A percentile compares a stretch with the other conserved stretches of the same genome.
phyloP scores from a whole-genome alignment of 1,284 basidiomycete species.

The Porogramme epimiltina region DNA sequence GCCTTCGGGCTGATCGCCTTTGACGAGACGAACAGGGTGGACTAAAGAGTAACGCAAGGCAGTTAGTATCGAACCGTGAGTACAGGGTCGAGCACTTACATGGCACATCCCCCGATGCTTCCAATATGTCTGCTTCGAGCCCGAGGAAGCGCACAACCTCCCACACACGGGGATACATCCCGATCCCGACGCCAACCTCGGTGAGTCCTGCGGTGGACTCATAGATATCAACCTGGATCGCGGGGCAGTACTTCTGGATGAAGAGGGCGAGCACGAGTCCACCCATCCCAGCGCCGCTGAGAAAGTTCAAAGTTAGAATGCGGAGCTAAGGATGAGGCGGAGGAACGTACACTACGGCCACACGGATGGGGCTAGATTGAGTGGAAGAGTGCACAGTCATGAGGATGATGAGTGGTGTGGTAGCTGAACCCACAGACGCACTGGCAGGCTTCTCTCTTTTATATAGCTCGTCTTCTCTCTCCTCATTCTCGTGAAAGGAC shows the following conservation, averaged over 20 bases:
- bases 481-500: too few relatives aligned
- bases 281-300: slow-evolving; percentile 42
- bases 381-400: too few relatives aligned
- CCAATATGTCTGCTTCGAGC: slow-evolving; percentile 22
- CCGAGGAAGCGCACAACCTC: slow-evolving; percentile 23
- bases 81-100: background rate
- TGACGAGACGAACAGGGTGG: slow-evolving; percentile 3
- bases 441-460: too few relatives aligned
- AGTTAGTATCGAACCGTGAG: too few relatives aligned
- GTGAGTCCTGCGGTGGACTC: slow-evolving; percentile 39
- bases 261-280: slow-evolving; percentile 38
- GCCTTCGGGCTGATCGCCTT: slow-evolving; percentile 11
- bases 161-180: slow-evolving; percentile 30
- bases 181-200: slow-evolving; percentile 44
- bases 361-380: too few relatives aligned
- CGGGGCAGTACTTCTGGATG: slow-evolving; percentile 32
- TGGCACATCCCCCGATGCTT: slow-evolving; percentile 13
- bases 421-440: too few relatives aligned
- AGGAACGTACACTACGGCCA: too few relatives aligned
- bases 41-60: background rate
- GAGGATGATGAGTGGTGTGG: too few relatives aligned
- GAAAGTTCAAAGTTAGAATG: too few relatives aligned
- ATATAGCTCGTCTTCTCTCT: too few relatives aligned
- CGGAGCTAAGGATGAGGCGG: too few relatives aligned
- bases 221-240: slow-evolving; percentile 44